Base-by-base conservation (phyloP, 345 rosid genomes). In the Rhodamnia argentea region DNA sequence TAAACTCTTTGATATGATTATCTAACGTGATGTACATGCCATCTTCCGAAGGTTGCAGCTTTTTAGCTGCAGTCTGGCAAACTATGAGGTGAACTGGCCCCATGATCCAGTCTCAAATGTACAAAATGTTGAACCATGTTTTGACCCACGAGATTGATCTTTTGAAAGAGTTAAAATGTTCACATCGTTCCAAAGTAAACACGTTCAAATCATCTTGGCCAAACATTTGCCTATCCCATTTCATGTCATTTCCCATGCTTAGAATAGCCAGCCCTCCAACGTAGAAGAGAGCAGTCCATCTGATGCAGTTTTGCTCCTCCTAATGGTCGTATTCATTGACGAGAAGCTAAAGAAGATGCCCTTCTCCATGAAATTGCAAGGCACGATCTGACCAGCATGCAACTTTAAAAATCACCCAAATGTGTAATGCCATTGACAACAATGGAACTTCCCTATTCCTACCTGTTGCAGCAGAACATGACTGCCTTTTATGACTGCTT, bases 321-420 rank as follows among this genome's bases (percentile, higher is more conserved):
- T 29, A 64, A 64, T 29, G 76, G 42, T 16, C 0, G 6, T 32
- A 29, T 64, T 44, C 11, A 64, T 64, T 1, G 76, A 64, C 12
- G 1, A 64, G 76, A 62, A 64, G 76, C 76, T 29, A 64, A 29
- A 64, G 23, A 64, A 29, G 22, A 64, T 1, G 76, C 42, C 42
- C 76, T 64, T 64, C 6, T 29, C 76, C 76, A 64, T 29, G 22
- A 64, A 62, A 64, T 62, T 62, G 75, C 75, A 62, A 62, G 75
- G 75, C 42, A 42, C 23, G 0, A 62, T 64, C 76, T 64, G 29
- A 64, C 23, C 29, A 64, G 44, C 76, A 4, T 3, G 11, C 3
- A 29, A 29, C 3, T 29, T 14, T 7, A 29, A 15, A 64, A 16
- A 0, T 4, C 22, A 23, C 76, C 44, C 0, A 8, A 0, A 0